phyloP scores from a whole-genome alignment of 345 rosid genomes.

The Heritiera fomes region DNA sequence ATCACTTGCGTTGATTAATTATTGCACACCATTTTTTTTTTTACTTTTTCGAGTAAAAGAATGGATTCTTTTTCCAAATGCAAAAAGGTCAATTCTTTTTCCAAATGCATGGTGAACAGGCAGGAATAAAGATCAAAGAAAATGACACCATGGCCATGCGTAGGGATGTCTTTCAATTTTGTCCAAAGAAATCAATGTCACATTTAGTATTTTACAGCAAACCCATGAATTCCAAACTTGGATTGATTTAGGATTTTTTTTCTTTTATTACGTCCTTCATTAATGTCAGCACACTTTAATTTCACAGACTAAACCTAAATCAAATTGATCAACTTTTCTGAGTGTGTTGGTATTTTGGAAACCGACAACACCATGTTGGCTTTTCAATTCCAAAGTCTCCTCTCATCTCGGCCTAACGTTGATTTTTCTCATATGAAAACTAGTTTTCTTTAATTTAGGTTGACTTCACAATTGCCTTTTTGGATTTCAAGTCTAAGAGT shows the following conservation, averaged over 20 bases:
- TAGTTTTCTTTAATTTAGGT: background rate
- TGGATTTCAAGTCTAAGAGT: background rate
- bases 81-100: too few species aligned
- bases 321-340: background rate
- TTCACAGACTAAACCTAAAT: background rate
- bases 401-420: background rate
- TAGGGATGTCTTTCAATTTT: too few species aligned
- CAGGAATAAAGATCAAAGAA: constrained; percentile 3
- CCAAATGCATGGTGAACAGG: background rate
- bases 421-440: background rate
- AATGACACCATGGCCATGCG: background rate
- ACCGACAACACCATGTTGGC: too few species aligned
- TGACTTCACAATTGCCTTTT: background rate
- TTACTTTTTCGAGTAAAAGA: too few species aligned
- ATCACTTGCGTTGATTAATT: too few species aligned
- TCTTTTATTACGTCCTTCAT: background rate
- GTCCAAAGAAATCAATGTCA: constrained; percentile 1
- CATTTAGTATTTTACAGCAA: background rate
- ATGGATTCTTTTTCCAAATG: too few species aligned
- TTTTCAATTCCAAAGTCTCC: background rate
- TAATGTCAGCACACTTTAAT: background rate
- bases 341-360: too few species aligned
- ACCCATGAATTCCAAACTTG: constrained; percentile 1
- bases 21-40: too few species aligned
- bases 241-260: background rate